Evolutionary conservation across 2,329 filamentous ascomycete genomes (phyloP).

Genomic region (Fusarium sp.): DNA sequence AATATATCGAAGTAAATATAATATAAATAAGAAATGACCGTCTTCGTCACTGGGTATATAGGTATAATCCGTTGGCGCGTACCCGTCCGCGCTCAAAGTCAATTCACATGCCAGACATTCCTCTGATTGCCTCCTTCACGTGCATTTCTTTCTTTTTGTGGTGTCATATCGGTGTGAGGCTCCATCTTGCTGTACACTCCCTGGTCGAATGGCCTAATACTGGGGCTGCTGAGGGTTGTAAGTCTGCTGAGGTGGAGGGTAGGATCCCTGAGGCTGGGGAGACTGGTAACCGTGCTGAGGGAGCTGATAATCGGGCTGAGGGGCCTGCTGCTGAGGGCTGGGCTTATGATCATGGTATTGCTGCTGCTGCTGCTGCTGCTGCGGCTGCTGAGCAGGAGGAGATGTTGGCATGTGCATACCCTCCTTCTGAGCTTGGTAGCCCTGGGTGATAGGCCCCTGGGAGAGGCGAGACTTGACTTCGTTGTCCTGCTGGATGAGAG

Average conservation of each 20-base stretch:
- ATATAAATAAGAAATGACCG: conserved; percentile 21
- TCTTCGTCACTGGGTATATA: conserved; percentile 41
- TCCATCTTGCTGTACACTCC: background rate
- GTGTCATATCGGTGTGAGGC: conserved; percentile 2
- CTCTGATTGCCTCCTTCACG: background rate
- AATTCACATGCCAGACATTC: conserved; percentile 1
- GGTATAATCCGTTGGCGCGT: conserved; percentile 37
- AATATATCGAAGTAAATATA: background rate
- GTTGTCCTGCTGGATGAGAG: conserved; percentile 66
- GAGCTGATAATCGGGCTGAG: conserved; percentile 28
- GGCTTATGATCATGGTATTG: conserved; percentile 15
- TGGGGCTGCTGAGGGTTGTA: conserved; percentile 41
- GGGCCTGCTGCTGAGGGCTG: conserved; percentile 18
- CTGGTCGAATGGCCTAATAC: conserved; percentile 19
- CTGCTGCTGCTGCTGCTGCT: background rate
- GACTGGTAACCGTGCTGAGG: conserved; percentile 34
- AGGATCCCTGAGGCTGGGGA: conserved; percentile 37
- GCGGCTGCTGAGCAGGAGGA: conserved; percentile 21
- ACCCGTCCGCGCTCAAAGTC: conserved; percentile 18
- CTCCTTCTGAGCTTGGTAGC: conserved; percentile 51
- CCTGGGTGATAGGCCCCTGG: conserved; percentile 44
- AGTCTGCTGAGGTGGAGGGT: conserved; percentile 34
- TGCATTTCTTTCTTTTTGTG: background rate
- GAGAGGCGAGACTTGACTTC: conserved; percentile 53
- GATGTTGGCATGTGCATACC: conserved; percentile 49